Conservation (phyloP, 352 stramenopile species). For the Globisporangium cylindrosporum region DNA sequence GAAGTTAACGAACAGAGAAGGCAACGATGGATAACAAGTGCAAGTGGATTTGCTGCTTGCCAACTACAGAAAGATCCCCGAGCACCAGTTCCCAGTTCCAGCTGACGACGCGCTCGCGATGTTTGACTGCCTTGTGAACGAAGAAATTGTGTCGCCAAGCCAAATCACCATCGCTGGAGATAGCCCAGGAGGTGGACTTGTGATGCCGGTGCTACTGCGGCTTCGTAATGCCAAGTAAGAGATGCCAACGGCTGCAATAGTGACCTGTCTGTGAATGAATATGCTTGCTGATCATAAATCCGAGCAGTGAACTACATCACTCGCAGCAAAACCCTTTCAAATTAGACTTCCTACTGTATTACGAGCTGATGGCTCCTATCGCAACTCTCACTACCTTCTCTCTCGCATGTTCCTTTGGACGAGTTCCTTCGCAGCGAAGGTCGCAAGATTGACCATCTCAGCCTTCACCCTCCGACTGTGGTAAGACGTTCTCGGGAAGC, state of each 20-base stretch:
- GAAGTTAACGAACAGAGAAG: background rate
- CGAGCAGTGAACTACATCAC: too few species aligned
- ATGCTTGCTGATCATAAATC: too few species aligned
- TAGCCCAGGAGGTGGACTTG: constrained; percentile 35
- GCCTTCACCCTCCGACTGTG: too few species aligned
- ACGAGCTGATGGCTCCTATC: too few species aligned
- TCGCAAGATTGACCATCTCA: too few species aligned
- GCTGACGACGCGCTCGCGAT: constrained; percentile 33
- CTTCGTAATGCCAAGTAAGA: constrained; percentile 22
- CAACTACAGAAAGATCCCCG: constrained; percentile 43
- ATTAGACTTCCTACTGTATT: too few species aligned
- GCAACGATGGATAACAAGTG: too few species aligned
- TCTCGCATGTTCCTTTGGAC: too few species aligned
- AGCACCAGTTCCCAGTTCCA: constrained; percentile 29
- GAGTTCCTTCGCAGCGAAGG: too few species aligned
- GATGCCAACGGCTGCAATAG: constrained; percentile 30
- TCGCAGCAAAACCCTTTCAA: too few species aligned
- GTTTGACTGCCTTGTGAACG: constrained; percentile 39
- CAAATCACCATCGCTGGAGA: constrained; percentile 38
- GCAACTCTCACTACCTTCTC: too few species aligned
- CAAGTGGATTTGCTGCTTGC: constrained; percentile 38
- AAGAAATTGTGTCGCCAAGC: constrained; percentile 25
- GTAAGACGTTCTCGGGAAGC: too few species aligned
- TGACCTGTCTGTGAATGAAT: constrained; percentile 15
- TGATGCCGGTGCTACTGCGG: constrained; percentile 36